phyloP scores from a whole-genome alignment of 2,329 filamentous ascomycete species.

The Blastomyces parvus region DNA sequence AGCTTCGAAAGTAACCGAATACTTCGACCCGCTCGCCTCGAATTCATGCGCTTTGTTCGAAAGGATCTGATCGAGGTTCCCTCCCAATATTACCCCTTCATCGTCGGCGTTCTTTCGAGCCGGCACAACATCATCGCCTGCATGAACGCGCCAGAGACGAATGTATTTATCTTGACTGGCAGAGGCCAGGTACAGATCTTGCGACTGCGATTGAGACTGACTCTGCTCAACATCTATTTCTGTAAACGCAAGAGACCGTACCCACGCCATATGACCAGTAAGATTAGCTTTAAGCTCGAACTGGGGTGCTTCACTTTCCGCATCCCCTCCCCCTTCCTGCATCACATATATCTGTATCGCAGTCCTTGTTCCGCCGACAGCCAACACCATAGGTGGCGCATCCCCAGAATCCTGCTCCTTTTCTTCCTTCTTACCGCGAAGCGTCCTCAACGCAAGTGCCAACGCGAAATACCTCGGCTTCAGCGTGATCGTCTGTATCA shows the following conservation, averaged over 20 bases:
- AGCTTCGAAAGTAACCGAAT: slow-evolving; percentile 85
- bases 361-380: slow-evolving; percentile 74
- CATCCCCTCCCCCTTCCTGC: slow-evolving; percentile 24
- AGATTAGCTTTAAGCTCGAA: slow-evolving; percentile 70
- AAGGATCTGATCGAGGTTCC: slow-evolving; percentile 53
- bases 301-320: slow-evolving; percentile 27
- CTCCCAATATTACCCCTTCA: slow-evolving; percentile 22
- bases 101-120: slow-evolving; percentile 32
- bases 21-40: slow-evolving; percentile 51
- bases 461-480: slow-evolving; percentile 75
- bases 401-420: slow-evolving; percentile 20
- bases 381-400: slow-evolving; percentile 51
- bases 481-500: slow-evolving; percentile 62
- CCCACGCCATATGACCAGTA: slow-evolving; percentile 88
- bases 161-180: slow-evolving; percentile 98
- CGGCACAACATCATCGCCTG: slow-evolving; percentile 55
- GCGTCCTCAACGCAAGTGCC: slow-evolving; percentile 56
- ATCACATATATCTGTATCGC: slow-evolving; percentile 71
- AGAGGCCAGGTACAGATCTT: slow-evolving; percentile 75
- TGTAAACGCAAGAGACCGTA: slow-evolving; percentile 73
- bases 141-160: slow-evolving; percentile 78
- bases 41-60: slow-evolving; percentile 86
- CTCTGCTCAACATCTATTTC: slow-evolving; percentile 19
- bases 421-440: slow-evolving; percentile 41
- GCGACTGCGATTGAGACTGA: slow-evolving; percentile 47